These are phyloP conservation scores for Peronospora belbahrii DNA, from an alignment of 352 stramenopile genomes.

Conservation along the genomic window DNA sequence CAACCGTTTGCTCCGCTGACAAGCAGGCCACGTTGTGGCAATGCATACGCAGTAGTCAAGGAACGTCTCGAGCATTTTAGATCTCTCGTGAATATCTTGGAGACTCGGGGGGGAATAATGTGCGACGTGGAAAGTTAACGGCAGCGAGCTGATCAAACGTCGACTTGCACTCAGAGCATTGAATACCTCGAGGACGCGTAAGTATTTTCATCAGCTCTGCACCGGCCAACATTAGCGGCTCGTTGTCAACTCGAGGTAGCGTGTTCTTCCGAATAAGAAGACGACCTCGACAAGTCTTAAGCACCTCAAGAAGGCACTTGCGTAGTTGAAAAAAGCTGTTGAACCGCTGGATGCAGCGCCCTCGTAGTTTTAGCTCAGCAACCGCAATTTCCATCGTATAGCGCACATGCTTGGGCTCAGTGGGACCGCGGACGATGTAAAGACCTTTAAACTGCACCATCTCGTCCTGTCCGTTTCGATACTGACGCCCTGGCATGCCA, in stretches of 20 bases:
- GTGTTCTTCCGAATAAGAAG: constrained; percentile 12
- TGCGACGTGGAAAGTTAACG: constrained; percentile 46
- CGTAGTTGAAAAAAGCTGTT: constrained; percentile 47
- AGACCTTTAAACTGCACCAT: constrained; percentile 43
- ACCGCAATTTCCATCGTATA: constrained; percentile 59
- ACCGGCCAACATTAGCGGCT: constrained; percentile 13
- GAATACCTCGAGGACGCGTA: constrained; percentile 13
- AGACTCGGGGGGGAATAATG: constrained; percentile 36
- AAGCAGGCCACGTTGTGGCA: constrained; percentile 38
- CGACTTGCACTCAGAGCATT: constrained; percentile 33
- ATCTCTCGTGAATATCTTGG: constrained; percentile 40
- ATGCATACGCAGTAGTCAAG: constrained; percentile 32
- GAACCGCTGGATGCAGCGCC: constrained; percentile 50
- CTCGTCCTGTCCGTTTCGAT: constrained; percentile 28
- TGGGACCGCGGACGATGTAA: constrained; percentile 49
- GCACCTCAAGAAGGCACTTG: constrained; percentile 35
- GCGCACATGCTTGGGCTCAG: constrained; percentile 40
- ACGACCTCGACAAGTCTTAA: constrained; percentile 36
- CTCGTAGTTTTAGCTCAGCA: constrained; percentile 35
- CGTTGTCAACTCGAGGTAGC: constrained; percentile 2
- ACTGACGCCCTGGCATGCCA: constrained; percentile 26
- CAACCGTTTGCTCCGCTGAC: constrained; percentile 37
- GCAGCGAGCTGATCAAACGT: constrained; percentile 31
- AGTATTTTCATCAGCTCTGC: constrained; percentile 23
- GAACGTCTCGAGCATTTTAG: constrained; percentile 45